Conservation (phyloP, 2,329 filamentous ascomycete species). For the Diplodia mutila region DNA sequence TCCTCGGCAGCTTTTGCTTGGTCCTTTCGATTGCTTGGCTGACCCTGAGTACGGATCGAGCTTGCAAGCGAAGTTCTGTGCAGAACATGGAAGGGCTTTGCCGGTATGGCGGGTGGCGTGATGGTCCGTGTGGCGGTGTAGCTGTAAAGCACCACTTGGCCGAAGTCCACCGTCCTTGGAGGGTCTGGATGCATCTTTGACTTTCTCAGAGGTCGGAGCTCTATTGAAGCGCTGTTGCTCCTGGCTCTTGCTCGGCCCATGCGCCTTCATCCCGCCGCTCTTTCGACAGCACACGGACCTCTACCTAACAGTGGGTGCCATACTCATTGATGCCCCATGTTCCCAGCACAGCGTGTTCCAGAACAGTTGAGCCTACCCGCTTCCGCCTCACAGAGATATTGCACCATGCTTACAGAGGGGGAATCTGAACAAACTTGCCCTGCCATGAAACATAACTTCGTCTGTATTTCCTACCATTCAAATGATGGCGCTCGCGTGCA, state of each 20-base stretch:
- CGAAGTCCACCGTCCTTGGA: neutral
- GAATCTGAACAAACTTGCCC: no score
- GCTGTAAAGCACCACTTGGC: neutral
- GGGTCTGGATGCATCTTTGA: neutral
- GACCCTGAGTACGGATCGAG: neutral
- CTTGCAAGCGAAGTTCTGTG: neutral
- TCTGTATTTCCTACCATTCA: no score
- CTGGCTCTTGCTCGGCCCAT: neutral
- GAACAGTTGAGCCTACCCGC: no score
- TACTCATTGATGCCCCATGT: neutral
- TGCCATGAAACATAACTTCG: no score
- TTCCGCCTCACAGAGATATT: no score
- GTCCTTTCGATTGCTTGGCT: neutral
- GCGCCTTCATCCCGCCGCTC: neutral
- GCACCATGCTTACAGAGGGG: no score
- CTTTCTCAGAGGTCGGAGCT: neutral
- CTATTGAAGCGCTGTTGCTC: neutral
- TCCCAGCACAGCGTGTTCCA: no score
- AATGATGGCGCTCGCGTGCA: no score
- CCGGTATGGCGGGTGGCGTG: neutral
- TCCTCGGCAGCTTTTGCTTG: neutral
- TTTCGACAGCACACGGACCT: neutral
- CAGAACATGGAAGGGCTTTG: neutral
- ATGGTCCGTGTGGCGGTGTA: conserved; percentile 12
- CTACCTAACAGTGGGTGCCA: neutral